These are phyloP conservation scores for Fusarium torulosum DNA, from an alignment of 2,329 filamentous ascomycete species.

Conservation along the genomic window DNA sequence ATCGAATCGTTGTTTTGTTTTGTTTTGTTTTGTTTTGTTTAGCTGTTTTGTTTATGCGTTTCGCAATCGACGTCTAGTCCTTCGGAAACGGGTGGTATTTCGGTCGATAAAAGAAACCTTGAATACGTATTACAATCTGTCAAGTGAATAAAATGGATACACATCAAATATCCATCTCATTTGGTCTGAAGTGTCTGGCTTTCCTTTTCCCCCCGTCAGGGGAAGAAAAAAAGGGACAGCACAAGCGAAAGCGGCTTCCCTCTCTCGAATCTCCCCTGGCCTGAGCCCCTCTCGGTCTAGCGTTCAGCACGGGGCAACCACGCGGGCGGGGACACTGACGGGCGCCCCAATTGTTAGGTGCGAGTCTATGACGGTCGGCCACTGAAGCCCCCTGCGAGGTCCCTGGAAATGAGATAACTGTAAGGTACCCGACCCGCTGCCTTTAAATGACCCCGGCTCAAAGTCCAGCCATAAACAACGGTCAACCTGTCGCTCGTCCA, in stretches of 20 bases:
- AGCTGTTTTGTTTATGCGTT: slow-evolving; percentile 13
- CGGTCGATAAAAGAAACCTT: background rate
- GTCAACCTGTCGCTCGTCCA: background rate
- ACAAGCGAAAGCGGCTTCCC: slow-evolving; percentile 24
- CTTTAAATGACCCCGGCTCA: slow-evolving; percentile 25
- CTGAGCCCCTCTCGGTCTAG: slow-evolving; percentile 38
- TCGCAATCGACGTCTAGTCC: slow-evolving; percentile 14
- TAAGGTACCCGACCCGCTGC: slow-evolving; percentile 37
- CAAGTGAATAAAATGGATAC: slow-evolving; percentile 9
- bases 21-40: slow-evolving; percentile 18
- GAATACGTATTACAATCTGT: slow-evolving; percentile 3
- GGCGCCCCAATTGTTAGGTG: slow-evolving; percentile 1
- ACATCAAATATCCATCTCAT: slow-evolving; percentile 14
- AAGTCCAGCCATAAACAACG: slow-evolving; percentile 29
- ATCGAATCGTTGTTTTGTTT: slow-evolving; percentile 2
- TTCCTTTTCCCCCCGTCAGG: slow-evolving; percentile 45
- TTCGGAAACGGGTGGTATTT: background rate
- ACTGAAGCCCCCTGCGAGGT: slow-evolving; percentile 29
- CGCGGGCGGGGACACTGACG: slow-evolving; percentile 28
- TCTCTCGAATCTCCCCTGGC: slow-evolving; percentile 30
- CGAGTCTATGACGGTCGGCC: background rate
- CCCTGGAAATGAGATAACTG: slow-evolving; percentile 43
- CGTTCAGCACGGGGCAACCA: slow-evolving; percentile 42
- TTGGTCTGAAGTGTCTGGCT: background rate
- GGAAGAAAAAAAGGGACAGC: slow-evolving; percentile 37